A percentile compares a stretch with the other conserved stretches of the same genome.
phyloP scores from a whole-genome alignment of 2,329 filamentous ascomycete genomes.

The Trichoderma semiorbis region DNA sequence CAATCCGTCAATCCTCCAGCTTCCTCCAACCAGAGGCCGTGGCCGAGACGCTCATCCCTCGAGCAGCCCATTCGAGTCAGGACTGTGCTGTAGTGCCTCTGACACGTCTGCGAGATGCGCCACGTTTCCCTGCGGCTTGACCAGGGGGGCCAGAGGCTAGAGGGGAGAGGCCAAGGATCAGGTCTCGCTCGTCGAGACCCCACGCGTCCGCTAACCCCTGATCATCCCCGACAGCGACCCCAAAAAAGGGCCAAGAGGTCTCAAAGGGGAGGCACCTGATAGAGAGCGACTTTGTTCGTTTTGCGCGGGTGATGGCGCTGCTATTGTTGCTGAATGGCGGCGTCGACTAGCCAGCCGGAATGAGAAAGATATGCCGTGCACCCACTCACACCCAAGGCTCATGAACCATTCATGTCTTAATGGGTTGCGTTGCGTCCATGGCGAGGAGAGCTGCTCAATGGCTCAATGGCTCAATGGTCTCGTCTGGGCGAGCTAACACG shows the following conservation, averaged over 20 bases:
- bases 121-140: constrained; percentile 12
- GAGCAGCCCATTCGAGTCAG: constrained; percentile 17
- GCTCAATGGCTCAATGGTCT: background rate
- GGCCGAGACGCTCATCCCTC: background rate
- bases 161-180: background rate
- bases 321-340: background rate
- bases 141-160: background rate
- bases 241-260: background rate
- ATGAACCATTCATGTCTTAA: background rate
- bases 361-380: background rate
- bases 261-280: constrained; percentile 2
- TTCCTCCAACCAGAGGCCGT: constrained; percentile 6
- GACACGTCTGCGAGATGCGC: constrained; percentile 18
- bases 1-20: background rate
- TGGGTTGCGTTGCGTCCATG: background rate
- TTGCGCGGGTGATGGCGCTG: background rate
- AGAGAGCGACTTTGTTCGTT: background rate
- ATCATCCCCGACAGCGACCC: constrained; percentile 7
- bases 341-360: background rate
- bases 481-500: background rate
- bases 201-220: constrained; percentile 14
- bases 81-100: constrained; percentile 17
- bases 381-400: constrained; percentile 6
- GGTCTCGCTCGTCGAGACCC: constrained; percentile 1
- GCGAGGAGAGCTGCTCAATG: background rate